These are phyloP conservation scores for Coix lacrymajobi DNA, from an alignment of 176 grass and related monocot genomes.

Conservation along the genomic window DNA sequence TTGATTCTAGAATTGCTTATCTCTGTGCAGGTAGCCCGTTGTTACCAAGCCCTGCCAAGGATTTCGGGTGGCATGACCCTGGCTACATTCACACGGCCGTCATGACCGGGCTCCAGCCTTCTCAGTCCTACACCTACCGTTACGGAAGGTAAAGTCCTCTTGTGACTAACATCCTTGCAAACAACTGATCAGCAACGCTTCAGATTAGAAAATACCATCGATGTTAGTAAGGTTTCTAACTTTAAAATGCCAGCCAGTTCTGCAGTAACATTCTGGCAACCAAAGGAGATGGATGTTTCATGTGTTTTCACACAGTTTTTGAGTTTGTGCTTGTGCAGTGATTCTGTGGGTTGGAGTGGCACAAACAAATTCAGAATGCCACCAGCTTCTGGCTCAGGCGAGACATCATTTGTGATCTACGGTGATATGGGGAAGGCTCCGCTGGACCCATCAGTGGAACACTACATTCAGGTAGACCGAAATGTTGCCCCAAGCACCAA, in stretches of 20 bases:
- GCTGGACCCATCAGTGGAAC: slow-evolving; percentile 67
- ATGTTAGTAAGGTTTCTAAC: neutral
- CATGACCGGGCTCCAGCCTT: slow-evolving; percentile 66
- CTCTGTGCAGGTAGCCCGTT: slow-evolving; percentile 1
- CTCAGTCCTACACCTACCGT: slow-evolving; percentile 57
- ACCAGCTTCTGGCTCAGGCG: slow-evolving; percentile 45
- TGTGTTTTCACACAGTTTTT: neutral
- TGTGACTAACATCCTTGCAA: neutral
- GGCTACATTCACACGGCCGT: slow-evolving; percentile 71
- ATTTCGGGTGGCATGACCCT: slow-evolving; percentile 88
- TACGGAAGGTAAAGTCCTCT: slow-evolving; percentile 54
- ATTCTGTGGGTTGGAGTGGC: slow-evolving; percentile 70
- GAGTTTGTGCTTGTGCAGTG: slow-evolving; percentile 27
- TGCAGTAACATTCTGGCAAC: neutral
- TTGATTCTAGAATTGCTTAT: neutral
- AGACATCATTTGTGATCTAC: slow-evolving; percentile 52
- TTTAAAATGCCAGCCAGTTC: neutral
- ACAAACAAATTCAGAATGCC: slow-evolving; percentile 55
- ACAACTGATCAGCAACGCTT: neutral
- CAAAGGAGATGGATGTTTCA: neutral
- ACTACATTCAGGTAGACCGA: slow-evolving; percentile 72
- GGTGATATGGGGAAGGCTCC: slow-evolving; percentile 96
- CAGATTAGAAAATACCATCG: neutral
- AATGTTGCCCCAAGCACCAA: neutral
- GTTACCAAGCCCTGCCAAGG: slow-evolving; percentile 64